Evolutionary conservation across 2,329 filamentous ascomycete genomes (phyloP).

Genomic region (Penicillium polonicum): DNA sequence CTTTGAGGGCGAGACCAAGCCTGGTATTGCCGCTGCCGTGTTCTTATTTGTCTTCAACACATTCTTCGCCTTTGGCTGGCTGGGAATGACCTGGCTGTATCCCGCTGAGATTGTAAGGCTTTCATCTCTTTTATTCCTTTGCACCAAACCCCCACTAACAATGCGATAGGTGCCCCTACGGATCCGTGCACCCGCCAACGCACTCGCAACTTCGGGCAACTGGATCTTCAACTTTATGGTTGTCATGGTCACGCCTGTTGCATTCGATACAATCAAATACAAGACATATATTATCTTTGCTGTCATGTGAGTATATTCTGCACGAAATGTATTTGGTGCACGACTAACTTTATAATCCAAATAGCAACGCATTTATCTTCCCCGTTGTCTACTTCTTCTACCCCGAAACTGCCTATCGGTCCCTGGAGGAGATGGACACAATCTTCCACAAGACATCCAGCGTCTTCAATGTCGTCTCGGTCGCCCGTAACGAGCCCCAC

Average conservation of each 20-base stretch:
- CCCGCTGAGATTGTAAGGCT: conserved; percentile 58
- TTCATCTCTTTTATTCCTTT: neutral
- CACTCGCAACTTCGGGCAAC: conserved; percentile 22
- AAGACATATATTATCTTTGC: conserved; percentile 56
- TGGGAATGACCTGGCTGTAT: conserved; percentile 63
- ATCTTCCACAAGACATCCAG: conserved; percentile 58
- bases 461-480: conserved; percentile 50
- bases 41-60: conserved; percentile 65
- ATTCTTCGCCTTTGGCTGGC: conserved; percentile 61
- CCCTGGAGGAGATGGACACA: conserved; percentile 66
- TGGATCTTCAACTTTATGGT: conserved; percentile 60
- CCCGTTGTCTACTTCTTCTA: conserved; percentile 60
- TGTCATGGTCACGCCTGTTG: conserved; percentile 63
- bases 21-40: conserved; percentile 47
- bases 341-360: neutral
- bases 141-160: neutral
- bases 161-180: conserved; percentile 32
- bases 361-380: conserved; percentile 52
- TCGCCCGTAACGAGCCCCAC: conserved; percentile 52
- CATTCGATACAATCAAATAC: conserved; percentile 55
- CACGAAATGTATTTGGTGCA: neutral
- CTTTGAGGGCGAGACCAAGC: conserved; percentile 36
- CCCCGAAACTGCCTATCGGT: conserved; percentile 57
- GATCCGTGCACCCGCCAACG: conserved; percentile 32
- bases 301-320: conserved; percentile 40